Percentiles rank a stretch among this genome's conserved stretches.
These are phyloP conservation scores for Atkinsonella hypoxylon DNA, from an alignment of 2,329 filamentous ascomycete genomes.

Conservation along the genomic window DNA sequence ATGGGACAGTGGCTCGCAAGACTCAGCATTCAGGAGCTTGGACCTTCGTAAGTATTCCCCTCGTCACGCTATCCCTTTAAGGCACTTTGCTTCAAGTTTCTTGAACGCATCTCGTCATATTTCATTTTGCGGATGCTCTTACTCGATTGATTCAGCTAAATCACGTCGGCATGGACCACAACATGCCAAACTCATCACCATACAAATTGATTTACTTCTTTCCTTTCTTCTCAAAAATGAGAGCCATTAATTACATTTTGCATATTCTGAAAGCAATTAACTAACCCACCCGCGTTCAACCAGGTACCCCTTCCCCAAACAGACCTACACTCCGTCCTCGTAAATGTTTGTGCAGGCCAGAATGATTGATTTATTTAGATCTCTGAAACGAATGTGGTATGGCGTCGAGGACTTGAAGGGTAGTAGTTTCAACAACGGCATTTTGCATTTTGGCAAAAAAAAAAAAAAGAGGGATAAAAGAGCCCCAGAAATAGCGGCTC, in stretches of 20 bases:
- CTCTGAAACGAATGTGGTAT: slow-evolving; percentile 15
- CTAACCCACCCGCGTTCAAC: slow-evolving; percentile 5
- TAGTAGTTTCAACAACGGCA: slow-evolving; percentile 45
- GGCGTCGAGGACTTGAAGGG: slow-evolving; percentile 31
- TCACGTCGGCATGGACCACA: neutral
- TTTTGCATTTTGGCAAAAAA: slow-evolving; percentile 23
- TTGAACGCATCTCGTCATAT: neutral
- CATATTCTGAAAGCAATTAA: slow-evolving; percentile 1
- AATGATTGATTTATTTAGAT: slow-evolving; percentile 2
- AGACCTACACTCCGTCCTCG: slow-evolving; percentile 49
- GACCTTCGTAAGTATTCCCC: slow-evolving; percentile 70
- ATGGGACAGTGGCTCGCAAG: slow-evolving; percentile 95
- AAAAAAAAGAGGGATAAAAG: slow-evolving; percentile 8
- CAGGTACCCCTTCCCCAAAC: slow-evolving; percentile 75
- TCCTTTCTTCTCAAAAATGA: neutral
- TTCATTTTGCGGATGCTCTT: too few species aligned
- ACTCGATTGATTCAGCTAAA: neutral
- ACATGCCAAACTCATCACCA: neutral
- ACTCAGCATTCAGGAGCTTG: slow-evolving; percentile 87
- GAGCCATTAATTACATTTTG: neutral
- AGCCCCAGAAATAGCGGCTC: slow-evolving; percentile 15
- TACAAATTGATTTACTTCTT: neutral
- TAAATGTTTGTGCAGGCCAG: slow-evolving; percentile 15
- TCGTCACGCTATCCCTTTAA: neutral
- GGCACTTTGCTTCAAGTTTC: neutral